Evolutionary conservation across 768 basidiomycete genomes (phyloP).

Genomic region (Pleurotus pulmonarius): DNA sequence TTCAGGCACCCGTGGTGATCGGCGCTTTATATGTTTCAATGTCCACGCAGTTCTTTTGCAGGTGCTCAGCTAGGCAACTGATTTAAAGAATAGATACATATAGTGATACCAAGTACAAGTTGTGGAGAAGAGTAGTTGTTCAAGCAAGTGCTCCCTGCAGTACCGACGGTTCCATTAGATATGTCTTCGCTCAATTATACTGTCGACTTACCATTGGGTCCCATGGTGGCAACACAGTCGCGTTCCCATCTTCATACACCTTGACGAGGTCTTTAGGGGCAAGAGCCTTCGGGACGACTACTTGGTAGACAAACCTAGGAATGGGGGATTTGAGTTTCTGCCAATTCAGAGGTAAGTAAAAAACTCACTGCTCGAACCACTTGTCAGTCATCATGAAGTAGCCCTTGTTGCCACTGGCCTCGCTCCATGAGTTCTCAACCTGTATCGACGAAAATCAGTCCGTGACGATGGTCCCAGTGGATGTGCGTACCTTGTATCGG

Average conservation of each 20-base stretch:
- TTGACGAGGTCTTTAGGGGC: constrained; percentile 80
- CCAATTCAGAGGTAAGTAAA: neutral
- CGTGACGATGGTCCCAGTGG: neutral
- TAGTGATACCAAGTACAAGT: too few relatives aligned
- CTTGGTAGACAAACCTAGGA: constrained; percentile 83
- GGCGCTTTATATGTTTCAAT: too few relatives aligned
- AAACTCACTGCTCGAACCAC: constrained; percentile 87
- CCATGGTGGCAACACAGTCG: constrained; percentile 79
- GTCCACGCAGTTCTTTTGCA: too few relatives aligned
- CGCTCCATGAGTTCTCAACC: constrained; percentile 96
- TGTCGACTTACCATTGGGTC: constrained; percentile 74
- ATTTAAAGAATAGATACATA: too few relatives aligned
- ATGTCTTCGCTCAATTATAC: neutral
- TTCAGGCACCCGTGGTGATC: too few relatives aligned
- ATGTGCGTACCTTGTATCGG: constrained; percentile 62
- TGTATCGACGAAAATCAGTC: neutral
- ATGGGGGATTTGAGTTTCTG: too few relatives aligned
- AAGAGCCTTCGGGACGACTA: constrained; percentile 79
- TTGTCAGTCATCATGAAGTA: constrained; percentile 89
- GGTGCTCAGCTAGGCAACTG: too few relatives aligned
- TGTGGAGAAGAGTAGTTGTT: neutral
- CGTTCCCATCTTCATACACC: constrained; percentile 68
- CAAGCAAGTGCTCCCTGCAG: constrained; percentile 24
- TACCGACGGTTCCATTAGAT: neutral
- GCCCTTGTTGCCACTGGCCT: constrained; percentile 71